phyloP scores from a whole-genome alignment of 2,329 filamentous ascomycete species.

The Colletotrichum paranaense region DNA sequence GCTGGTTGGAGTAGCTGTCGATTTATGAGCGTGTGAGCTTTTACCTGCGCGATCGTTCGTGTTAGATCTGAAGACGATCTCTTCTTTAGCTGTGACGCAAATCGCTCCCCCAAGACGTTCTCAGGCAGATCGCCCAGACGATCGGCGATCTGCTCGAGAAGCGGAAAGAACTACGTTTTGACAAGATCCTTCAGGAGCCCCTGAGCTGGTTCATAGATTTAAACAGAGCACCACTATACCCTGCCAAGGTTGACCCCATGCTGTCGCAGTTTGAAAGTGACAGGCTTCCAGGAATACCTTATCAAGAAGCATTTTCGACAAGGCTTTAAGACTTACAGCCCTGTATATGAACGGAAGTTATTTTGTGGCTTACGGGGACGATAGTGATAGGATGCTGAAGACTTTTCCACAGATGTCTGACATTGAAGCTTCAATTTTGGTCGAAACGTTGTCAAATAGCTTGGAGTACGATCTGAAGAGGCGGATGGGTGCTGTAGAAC shows the following conservation, averaged over 20 bases:
- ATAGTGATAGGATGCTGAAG: constrained; percentile 33
- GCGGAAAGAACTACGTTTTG: not conserved
- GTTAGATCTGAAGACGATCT: not conserved
- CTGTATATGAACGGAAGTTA: constrained; percentile 32
- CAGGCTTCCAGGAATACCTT: not conserved
- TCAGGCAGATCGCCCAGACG: not conserved
- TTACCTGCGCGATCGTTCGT: constrained; percentile 35
- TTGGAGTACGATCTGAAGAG: constrained; percentile 37
- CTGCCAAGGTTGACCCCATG: not conserved
- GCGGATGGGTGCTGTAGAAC: fast-evolving
- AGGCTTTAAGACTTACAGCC: constrained; percentile 35
- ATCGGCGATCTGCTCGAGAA: not conserved
- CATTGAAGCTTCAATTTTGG: constrained; percentile 34
- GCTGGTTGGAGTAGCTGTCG: too few species aligned
- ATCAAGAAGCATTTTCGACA: constrained; percentile 10
- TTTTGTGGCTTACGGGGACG: constrained; percentile 30
- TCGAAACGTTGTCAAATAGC: constrained; percentile 39
- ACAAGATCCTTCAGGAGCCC: not conserved
- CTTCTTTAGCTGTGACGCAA: not conserved
- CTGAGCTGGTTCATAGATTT: not conserved
- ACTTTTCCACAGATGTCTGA: constrained; percentile 37
- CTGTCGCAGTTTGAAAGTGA: not conserved
- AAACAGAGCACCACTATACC: not conserved
- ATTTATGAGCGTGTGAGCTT: constrained; percentile 36
- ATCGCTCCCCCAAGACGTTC: not conserved